A percentile compares a stretch with the other conserved stretches of the same genome.
These are phyloP conservation scores for Lantana camara DNA, from an alignment of 257 asterid species.

Conservation along the genomic window DNA sequence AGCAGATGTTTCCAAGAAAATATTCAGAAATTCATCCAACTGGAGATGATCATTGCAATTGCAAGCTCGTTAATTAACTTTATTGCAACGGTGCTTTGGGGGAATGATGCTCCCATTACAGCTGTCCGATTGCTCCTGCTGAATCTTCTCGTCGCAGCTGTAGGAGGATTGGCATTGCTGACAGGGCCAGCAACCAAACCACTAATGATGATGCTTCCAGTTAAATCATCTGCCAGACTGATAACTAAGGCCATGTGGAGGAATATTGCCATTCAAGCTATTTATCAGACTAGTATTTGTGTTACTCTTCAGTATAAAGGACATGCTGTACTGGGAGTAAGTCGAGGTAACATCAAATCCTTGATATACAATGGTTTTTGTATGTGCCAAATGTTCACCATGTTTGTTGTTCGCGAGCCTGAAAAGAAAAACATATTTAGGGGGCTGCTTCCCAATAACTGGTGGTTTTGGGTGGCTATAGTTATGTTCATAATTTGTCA, in stretches of 20 bases:
- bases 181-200: constrained; percentile 6
- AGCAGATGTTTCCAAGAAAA: too few species aligned
- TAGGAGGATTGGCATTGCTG: constrained; percentile 38
- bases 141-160: constrained; percentile 29
- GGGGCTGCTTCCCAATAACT: constrained; percentile 10
- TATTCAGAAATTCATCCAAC: too few species aligned
- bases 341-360: background rate
- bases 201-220: background rate
- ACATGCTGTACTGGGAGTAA: constrained; percentile 20
- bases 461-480: constrained; percentile 30
- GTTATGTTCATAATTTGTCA: constrained; percentile 17
- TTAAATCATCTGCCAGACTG: constrained; percentile 10
- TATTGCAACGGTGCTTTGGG: background rate
- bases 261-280: constrained; percentile 34
- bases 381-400: constrained; percentile 37
- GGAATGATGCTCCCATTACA: constrained; percentile 38
- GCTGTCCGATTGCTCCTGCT: constrained; percentile 34
- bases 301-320: too few species aligned
- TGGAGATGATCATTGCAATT: too few species aligned
- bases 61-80: constrained; percentile 31
- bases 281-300: constrained; percentile 33
- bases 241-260: constrained; percentile 39
- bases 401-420: constrained; percentile 28
- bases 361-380: constrained; percentile 31
- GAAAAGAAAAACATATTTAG: constrained; percentile 29